Conservation (phyloP, 306 rosid species). For the Begonia peltatifolia region DNA sequence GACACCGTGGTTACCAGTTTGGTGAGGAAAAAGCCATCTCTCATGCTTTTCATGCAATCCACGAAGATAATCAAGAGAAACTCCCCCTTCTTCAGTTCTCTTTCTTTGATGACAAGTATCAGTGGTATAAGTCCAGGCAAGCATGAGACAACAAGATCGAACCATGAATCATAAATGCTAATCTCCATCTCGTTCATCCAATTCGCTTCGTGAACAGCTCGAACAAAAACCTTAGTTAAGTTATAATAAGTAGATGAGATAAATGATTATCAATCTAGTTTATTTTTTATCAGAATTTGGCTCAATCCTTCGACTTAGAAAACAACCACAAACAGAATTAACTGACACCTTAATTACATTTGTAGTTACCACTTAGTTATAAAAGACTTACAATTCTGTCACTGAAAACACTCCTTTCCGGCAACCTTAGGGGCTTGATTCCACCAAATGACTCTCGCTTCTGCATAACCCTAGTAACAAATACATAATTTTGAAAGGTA, state of each 20-base stretch:
- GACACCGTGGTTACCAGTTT: constrained; percentile 72
- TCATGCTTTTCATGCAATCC: constrained; percentile 92
- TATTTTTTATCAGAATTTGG: too few relatives aligned
- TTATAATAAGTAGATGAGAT: not conserved
- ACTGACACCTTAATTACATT: too few relatives aligned
- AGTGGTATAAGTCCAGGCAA: constrained; percentile 93
- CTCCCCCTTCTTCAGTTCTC: constrained; percentile 90
- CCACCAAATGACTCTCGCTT: constrained; percentile 92
- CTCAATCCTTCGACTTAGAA: too few relatives aligned
- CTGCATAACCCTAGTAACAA: constrained; percentile 94
- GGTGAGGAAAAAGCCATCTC: constrained; percentile 83
- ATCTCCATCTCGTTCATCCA: constrained; percentile 99
- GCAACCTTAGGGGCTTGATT: constrained; percentile 88
- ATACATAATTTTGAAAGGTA: constrained; percentile 96
- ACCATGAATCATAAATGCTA: constrained; percentile 97
- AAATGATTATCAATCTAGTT: too few relatives aligned
- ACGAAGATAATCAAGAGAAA: constrained; percentile 60
- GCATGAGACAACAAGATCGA: constrained; percentile 90
- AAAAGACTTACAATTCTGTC: constrained; percentile 71
- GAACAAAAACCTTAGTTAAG: constrained; percentile 65
- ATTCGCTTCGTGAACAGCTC: constrained; percentile 96
- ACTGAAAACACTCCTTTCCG: constrained; percentile 99
- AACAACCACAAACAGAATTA: too few relatives aligned
- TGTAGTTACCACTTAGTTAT: too few relatives aligned
- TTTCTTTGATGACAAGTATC: constrained; percentile 91